Percentiles rank a stretch among this genome's conserved stretches.
These are phyloP conservation scores for Beauveria sp. DNA, from an alignment of 2,329 filamentous ascomycete species.

Conservation along the genomic window DNA sequence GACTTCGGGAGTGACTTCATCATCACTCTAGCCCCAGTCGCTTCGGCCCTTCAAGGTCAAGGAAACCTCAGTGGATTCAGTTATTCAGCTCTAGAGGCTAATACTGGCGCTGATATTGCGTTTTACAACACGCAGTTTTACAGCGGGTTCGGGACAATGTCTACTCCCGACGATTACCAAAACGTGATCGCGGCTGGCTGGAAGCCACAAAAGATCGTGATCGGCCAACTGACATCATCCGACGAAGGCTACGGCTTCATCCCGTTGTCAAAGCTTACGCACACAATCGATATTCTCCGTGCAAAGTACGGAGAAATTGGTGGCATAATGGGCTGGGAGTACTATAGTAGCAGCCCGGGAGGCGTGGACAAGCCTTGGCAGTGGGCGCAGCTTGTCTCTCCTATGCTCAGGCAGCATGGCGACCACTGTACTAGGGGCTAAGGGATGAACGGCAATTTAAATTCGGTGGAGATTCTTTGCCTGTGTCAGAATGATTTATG, in stretches of 20 bases:
- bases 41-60: slow-evolving; percentile 52
- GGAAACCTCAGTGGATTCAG: slow-evolving; percentile 70
- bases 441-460: neutral
- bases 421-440: neutral
- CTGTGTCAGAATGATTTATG: too few species aligned
- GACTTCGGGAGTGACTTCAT: slow-evolving; percentile 64
- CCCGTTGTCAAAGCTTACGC: slow-evolving; percentile 33
- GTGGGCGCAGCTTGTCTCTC: slow-evolving; percentile 52
- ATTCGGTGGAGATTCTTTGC: too few species aligned
- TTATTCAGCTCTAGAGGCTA: slow-evolving; percentile 62
- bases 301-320: slow-evolving; percentile 59
- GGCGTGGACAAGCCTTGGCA: slow-evolving; percentile 56
- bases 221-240: slow-evolving; percentile 70
- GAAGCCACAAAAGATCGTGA: slow-evolving; percentile 61
- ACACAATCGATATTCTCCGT: slow-evolving; percentile 31
- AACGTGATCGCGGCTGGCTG: slow-evolving; percentile 53
- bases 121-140: slow-evolving; percentile 92
- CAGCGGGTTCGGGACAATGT: slow-evolving; percentile 65
- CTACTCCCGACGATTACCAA: slow-evolving; percentile 33
- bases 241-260: slow-evolving; percentile 51
- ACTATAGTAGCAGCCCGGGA: slow-evolving; percentile 66
- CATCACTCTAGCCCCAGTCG: slow-evolving; percentile 72
- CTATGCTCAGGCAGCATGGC: neutral
- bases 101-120: slow-evolving; percentile 52
- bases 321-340: slow-evolving; percentile 87